phyloP scores from a whole-genome alignment of 805 yeast species.

The Zygosaccharomyces gambellarensis region DNA sequence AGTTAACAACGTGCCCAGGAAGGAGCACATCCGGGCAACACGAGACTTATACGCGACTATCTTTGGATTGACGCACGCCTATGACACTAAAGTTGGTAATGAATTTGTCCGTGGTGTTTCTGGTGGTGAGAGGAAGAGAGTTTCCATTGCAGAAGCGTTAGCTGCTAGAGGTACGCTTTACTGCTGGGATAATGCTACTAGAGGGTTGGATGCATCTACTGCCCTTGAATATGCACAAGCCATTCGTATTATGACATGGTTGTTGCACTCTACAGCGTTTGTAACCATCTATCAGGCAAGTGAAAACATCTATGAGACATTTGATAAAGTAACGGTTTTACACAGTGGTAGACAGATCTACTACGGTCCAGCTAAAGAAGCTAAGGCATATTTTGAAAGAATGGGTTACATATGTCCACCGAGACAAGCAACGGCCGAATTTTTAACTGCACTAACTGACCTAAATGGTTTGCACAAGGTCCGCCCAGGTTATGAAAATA shows the following conservation, averaged over 20 bases:
- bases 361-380: constrained; percentile 47
- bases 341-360: constrained; percentile 54
- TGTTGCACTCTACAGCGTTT: constrained; percentile 47
- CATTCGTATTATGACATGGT: constrained; percentile 49
- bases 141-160: constrained; percentile 74
- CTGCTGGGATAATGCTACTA: constrained; percentile 71
- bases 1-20: constrained; percentile 43
- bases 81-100: constrained; percentile 51
- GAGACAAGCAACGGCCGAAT: constrained; percentile 60
- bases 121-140: constrained; percentile 85
- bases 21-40: constrained; percentile 43
- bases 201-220: constrained; percentile 74
- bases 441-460: constrained; percentile 55
- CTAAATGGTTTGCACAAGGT: constrained; percentile 41
- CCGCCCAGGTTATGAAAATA: constrained; percentile 42
- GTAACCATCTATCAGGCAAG: constrained; percentile 62
- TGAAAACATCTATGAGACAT: constrained; percentile 49
- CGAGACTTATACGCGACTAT: constrained; percentile 37
- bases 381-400: constrained; percentile 47
- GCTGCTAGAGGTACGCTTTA: constrained; percentile 53
- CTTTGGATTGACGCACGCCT: constrained; percentile 54
- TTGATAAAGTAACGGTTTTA: constrained; percentile 50
- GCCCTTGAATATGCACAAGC: constrained; percentile 59
- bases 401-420: constrained; percentile 56
- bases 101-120: constrained; percentile 67